Base-by-base conservation (phyloP, 1,139 yeast species). In the Candida gigantensis region DNA sequence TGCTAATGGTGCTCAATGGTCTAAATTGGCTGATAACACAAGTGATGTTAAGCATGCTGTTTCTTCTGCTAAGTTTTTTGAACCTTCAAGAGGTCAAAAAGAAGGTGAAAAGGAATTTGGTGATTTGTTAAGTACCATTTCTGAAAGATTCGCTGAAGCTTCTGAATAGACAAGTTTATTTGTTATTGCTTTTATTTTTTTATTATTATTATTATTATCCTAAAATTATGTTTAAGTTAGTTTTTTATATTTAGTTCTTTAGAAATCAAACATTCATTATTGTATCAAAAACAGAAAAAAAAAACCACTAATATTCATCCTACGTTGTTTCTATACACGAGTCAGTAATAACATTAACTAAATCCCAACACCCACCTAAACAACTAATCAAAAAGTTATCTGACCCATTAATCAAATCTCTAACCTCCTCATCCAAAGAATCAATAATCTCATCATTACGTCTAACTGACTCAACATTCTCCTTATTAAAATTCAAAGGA, bases 131-230 rank as follows among this genome's bases (percentile, higher is more conserved):
- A 66, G 81, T 43, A 77, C 71, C 52, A 87, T 92, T 57, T 77
- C 87, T 50, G 97, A 92, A 60, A 83, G 86, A 67, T 92, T 92
- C 67, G 94, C 96, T 47, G 97, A 90, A 66, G 95, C 96, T 33
- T 78, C 95, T 43, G 97, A 92, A 71, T 90, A 79, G 89, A 71
- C 89, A 78, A 64, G 45, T 37, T 15, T 10, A 14, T 26, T 26
- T n/a, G n/a, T n/a, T n/a, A 13, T 34, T 30, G 19, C n/a, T n/a
- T 13, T 37, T 28, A 40, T 44, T 34, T 38, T 34, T 39, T 43
- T 40, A 32, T 34, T 32, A 13, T 13, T 19, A 14, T 26, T 5
- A 14, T 9, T 17, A 11, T 17, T 29, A 6, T 33, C 21, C n/a
- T n/a, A n/a, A n/a, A n/a, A n/a, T n/a, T n/a, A n/a, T n/a, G n/a